A percentile compares a stretch with the other conserved stretches of the same genome.
phyloP scores from a whole-genome alignment of 1,139 yeast species.

The Pichia terricola region DNA sequence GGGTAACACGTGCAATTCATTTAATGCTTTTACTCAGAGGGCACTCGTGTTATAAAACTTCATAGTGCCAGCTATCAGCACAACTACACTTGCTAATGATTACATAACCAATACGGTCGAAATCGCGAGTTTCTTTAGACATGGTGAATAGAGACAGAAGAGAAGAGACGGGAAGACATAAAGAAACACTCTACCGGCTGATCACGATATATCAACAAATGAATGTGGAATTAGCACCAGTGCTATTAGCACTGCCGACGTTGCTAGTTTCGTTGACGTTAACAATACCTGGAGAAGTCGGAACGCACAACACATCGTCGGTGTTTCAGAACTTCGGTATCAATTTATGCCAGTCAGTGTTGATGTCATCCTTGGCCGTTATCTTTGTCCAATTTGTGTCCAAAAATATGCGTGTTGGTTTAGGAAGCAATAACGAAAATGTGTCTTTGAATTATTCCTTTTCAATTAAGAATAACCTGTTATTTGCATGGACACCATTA shows the following conservation, averaged over 20 bases:
- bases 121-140: no score
- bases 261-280: conserved; percentile 22
- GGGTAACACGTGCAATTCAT: no score
- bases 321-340: neutral
- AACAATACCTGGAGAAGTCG: conserved; percentile 5
- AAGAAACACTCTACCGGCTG: no score
- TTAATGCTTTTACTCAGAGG: no score
- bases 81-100: no score
- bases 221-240: conserved; percentile 23
- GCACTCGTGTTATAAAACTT: no score
- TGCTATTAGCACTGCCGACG: conserved; percentile 25
- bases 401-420: no score
- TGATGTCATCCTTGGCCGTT: neutral
- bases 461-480: neutral
- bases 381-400: neutral
- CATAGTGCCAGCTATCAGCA: no score
- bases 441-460: neutral
- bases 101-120: no score
- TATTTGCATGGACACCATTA: conserved; percentile 12
- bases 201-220: neutral
- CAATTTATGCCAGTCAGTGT: neutral
- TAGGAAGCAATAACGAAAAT: no score
- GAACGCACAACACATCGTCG: neutral
- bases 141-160: no score
- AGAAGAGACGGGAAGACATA: no score